Evolutionary conservation across 2,329 filamentous ascomycete species (phyloP), one percentile per base, ranked within the genome.

Genomic region (Exophiala sp.): DNA sequence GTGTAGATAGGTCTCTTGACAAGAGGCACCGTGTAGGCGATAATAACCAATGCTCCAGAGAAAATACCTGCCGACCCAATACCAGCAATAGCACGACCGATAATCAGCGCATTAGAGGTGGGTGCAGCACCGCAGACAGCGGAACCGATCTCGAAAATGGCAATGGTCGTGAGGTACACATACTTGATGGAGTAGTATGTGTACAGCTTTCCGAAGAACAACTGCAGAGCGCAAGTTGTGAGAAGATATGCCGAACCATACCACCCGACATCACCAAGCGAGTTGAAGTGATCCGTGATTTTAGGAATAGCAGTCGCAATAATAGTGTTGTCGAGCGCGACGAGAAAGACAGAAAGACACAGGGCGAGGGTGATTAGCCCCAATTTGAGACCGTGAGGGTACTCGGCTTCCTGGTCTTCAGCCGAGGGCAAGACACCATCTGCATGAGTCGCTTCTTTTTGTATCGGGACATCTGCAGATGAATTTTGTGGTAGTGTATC

Each of bases 1-100:
- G 80, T 80, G 20, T 77, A 79, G 29, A 80, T 66, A 6, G 76
- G 81, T 32, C 81, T 72, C 62, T 80, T 78, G 6, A 75, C 67
- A 7, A 84, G 72, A 3, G 81, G 80, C 44, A 83, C 74, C 5
- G 63, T 64, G 43, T 66, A 64, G 11, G 68, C 64, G 24, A 72
- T 64, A 39, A 68, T 69, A 40, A 66, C 58, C 39, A 69, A 50
- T 2, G 63, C 64, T 12, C 66, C 66, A n/a, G 50, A 54, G 42
- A 63, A 62, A 48, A 66, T 68, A 2, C 67, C 67, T 8, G 65
- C 60, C 3, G 62, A 62, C 2, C 67, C 67, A 29, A 66, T 42
- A 21, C 67, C 67, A 36, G 66, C 65, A 48, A 70, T 62, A n/a
- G 68, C 67, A 47, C 68, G 65, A 11, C 68, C 68, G 14, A 70